phyloP scores from a whole-genome alignment of 768 basidiomycete species.

The Phallus indusiatus region DNA sequence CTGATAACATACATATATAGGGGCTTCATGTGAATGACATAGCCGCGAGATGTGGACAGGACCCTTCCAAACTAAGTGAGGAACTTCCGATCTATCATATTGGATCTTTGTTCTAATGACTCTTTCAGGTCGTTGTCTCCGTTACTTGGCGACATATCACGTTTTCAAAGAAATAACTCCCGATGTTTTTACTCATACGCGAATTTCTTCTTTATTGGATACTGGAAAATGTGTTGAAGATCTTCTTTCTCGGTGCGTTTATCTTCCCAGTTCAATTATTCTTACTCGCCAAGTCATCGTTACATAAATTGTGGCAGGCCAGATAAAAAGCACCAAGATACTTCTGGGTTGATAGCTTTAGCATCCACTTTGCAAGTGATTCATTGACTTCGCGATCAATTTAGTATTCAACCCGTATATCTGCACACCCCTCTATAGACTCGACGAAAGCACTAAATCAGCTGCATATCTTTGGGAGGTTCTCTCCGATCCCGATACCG shows the following conservation, averaged over 20 bases:
- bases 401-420: no score
- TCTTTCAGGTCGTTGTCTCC: slow-evolving; percentile 54
- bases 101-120: neutral
- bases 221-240: slow-evolving; percentile 49
- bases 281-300: neutral
- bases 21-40: slow-evolving; percentile 22
- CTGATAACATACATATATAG: neutral
- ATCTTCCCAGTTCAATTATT: neutral
- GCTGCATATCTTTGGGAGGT: slow-evolving; percentile 14
- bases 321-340: slow-evolving; percentile 16
- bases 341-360: slow-evolving; percentile 14
- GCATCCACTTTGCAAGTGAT: slow-evolving; percentile 13
- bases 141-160: slow-evolving; percentile 72
- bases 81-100: neutral
- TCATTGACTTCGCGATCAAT: no score
- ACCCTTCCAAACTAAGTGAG: slow-evolving; percentile 27
- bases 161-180: slow-evolving; percentile 60
- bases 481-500: slow-evolving; percentile 15
- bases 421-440: slow-evolving; percentile 2
- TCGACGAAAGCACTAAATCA: slow-evolving; percentile 13
- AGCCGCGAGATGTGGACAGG: slow-evolving; percentile 21
- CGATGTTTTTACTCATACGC: slow-evolving; percentile 63
- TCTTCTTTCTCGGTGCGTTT: slow-evolving; percentile 37
- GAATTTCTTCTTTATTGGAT: slow-evolving; percentile 61
- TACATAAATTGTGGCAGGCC: neutral